Conservation (phyloP, 768 basidiomycete species). For the Fistulinella prunicolor region DNA sequence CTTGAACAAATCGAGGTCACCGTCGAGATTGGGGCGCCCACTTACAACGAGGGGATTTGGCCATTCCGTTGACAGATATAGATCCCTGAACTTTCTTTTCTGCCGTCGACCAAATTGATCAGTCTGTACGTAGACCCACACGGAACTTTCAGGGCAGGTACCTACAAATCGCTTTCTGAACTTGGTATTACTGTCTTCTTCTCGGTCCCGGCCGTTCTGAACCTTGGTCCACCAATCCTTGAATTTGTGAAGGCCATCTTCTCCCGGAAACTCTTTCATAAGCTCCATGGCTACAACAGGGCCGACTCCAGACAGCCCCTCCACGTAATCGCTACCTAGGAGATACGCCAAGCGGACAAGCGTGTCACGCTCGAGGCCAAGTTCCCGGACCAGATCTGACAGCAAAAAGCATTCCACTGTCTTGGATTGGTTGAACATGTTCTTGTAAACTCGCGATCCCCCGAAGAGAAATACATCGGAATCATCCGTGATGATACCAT, state of each 20-base stretch:
- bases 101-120: constrained; percentile 30
- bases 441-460: constrained; percentile 92
- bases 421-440: constrained; percentile 99
- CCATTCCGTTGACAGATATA: constrained; percentile 83
- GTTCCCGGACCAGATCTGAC: constrained; percentile 79
- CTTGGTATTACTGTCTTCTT: constrained; percentile 66
- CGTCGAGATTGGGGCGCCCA: constrained; percentile 16
- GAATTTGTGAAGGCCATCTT: constrained; percentile 81
- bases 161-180: constrained; percentile 86
- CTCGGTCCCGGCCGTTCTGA: constrained; percentile 82
- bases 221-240: constrained; percentile 94
- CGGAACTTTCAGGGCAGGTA: constrained; percentile 18
- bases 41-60: constrained; percentile 88
- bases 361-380: constrained; percentile 82
- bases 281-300: constrained; percentile 97
- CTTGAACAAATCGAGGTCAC: neutral
- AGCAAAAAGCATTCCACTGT: constrained; percentile 95
- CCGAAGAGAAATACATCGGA: constrained; percentile 99
- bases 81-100: constrained; percentile 87
- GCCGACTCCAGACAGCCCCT: constrained; percentile 88
- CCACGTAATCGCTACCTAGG: constrained; percentile 94
- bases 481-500: constrained; percentile 98
- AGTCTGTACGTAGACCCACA: constrained; percentile 7
- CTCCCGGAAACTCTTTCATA: constrained; percentile 87
- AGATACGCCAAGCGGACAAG: constrained; percentile 90